phyloP scores from a whole-genome alignment of 345 rosid species.

The Eucalyptus brandiana region DNA sequence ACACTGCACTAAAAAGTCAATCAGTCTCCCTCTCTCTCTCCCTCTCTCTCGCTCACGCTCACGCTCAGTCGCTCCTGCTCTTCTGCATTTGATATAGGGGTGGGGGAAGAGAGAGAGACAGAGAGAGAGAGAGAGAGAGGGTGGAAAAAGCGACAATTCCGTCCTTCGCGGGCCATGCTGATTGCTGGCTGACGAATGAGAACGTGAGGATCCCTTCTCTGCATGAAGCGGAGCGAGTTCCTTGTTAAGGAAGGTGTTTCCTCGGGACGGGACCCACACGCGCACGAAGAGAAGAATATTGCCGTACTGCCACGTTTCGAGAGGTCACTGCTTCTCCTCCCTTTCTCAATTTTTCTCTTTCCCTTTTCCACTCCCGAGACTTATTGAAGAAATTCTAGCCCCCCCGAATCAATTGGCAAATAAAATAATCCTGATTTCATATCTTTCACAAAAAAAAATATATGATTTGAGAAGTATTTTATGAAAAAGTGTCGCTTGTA shows the following conservation, averaged over 20 bases:
- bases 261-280: background rate
- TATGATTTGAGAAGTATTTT: no score
- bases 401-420: background rate
- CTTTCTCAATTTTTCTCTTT: no score
- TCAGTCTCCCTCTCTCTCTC: background rate
- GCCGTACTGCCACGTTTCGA: no score
- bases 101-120: background rate
- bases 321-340: background rate
- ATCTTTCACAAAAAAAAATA: no score
- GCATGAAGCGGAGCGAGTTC: background rate
- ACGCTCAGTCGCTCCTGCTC: background rate
- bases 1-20: background rate
- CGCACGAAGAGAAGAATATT: no score
- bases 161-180: background rate
- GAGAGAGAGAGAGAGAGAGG: background rate
- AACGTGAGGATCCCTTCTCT: background rate
- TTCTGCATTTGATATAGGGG: background rate
- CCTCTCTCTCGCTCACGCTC: background rate
- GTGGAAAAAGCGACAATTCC: background rate
- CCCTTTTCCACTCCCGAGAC: background rate
- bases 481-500: no score
- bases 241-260: background rate
- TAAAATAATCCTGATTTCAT: background rate
- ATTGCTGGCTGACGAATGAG: background rate
- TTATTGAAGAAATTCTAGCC: background rate